Conservation (phyloP, 108 stramenopile species). For the Fragilaria radians region DNA sequence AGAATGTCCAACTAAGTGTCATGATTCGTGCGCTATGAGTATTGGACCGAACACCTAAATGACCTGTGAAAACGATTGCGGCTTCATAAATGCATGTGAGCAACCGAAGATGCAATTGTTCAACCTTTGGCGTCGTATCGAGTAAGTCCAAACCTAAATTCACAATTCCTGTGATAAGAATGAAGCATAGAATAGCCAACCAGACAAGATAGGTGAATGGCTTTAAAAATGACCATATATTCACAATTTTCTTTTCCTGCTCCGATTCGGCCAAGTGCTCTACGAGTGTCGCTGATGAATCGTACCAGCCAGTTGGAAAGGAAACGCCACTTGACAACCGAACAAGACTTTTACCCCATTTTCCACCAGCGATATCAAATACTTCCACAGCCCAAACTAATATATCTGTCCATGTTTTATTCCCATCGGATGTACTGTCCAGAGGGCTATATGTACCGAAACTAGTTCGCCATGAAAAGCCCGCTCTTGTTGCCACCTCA, state of each 20-base stretch:
- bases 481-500: conserved; percentile 30
- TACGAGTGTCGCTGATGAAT: conserved; percentile 29
- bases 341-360: conserved; percentile 9
- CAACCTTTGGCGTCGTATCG: neutral
- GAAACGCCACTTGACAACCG: conserved; percentile 17
- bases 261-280: conserved; percentile 4
- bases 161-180: conserved; percentile 16
- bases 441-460: no score
- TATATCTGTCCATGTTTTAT: conserved; percentile 14
- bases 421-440: neutral
- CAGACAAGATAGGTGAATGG: conserved; percentile 20
- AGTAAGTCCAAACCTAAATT: conserved; percentile 11
- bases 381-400: conserved; percentile 19
- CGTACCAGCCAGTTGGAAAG: conserved; percentile 21
- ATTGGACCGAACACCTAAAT: conserved; percentile 11
- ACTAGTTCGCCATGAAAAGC: conserved; percentile 29
- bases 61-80: conserved; percentile 11
- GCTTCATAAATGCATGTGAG: conserved; percentile 10
- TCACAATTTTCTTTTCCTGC: neutral
- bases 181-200: conserved; percentile 9
- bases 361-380: conserved; percentile 21
- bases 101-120: neutral
- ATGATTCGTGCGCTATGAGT: conserved; percentile 2
- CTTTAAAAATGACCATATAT: conserved; percentile 7
- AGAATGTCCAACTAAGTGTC: conserved; percentile 8